Base-by-base conservation (phyloP, 2,329 filamentous ascomycete species). In the Alternaria ethzedia region DNA sequence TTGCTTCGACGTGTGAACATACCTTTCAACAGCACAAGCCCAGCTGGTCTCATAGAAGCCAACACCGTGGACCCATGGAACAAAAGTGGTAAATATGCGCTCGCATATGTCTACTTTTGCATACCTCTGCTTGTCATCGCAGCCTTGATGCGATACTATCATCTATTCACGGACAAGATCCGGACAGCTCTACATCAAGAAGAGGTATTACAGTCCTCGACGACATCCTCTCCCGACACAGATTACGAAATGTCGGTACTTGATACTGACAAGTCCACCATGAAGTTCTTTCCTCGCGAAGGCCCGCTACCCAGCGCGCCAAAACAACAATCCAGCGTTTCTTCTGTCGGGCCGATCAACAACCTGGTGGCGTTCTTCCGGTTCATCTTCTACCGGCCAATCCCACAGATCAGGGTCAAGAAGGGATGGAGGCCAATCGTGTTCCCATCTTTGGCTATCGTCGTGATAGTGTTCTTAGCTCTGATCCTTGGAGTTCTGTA, bases 111-210 rank as follows among this genome's bases (percentile, higher is more conserved):
- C 13, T 97, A 96, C 80, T 96, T 97, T 74, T 89, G 91, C 56
- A 79, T 96, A 52, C 88, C 90, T 54, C 79, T 97, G 63, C 85
- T 94, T 67, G 86, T 87, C 26, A 73, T 88, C 57, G 89, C 94
- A 5, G 82, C 91, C 11, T 74, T 90, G 11, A 84, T 95, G 76
- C 89, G 93, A 69, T 86, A 92, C 76, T 97, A 94, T 85, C 91
- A 97, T 80, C 90, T 91, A 70, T 97, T 93, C 90, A 93, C 94
- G 72, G 94, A 97, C 83, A 96, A 96, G 82, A 93, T 97, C 69
- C 89, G 94, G 70, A 92, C 94, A 70, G 94, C 93, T 66, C 88
- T 96, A 64, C 92, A 96, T 82, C 95, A 96, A 82, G 90, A 96
- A 75, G 89, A 93, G 77, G 86, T 92, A 72, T 86, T 92, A 75